Conservation (phyloP, 2,329 filamentous ascomycete genomes). For the Periconia macrospinosa region DNA sequence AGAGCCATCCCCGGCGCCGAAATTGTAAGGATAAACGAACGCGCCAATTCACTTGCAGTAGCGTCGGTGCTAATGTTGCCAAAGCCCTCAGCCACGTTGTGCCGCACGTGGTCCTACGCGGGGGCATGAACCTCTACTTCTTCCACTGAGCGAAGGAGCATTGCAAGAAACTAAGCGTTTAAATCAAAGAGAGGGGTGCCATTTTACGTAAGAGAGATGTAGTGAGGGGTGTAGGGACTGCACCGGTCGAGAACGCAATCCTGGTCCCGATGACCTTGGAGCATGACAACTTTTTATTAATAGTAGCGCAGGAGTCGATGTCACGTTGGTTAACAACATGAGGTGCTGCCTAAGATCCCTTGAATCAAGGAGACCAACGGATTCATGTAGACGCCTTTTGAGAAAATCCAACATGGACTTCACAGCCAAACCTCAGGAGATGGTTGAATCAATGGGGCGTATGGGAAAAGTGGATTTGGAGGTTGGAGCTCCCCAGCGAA, state of each 20-base stretch:
- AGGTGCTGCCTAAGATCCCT: too few relatives aligned
- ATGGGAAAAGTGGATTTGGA: background rate
- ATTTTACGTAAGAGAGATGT: constrained; percentile 1
- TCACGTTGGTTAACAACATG: too few relatives aligned
- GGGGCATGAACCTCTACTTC: constrained; percentile 3
- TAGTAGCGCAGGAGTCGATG: background rate
- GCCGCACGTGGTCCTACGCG: constrained; percentile 2
- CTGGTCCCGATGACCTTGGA: constrained; percentile 1
- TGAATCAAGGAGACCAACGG: too few relatives aligned
- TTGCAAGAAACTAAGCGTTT: background rate
- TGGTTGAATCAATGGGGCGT: background rate
- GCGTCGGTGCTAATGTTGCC: background rate
- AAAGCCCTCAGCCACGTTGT: background rate
- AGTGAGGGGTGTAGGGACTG: background rate
- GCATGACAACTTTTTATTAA: constrained; percentile 1
- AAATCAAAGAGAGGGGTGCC: background rate
- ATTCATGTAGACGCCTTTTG: too few relatives aligned
- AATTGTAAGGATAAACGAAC: background rate
- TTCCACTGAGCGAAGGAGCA: background rate
- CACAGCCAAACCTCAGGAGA: background rate
- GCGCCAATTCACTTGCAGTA: constrained; percentile 1
- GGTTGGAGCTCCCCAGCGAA: constrained; percentile 1
- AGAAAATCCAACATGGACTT: too few relatives aligned
- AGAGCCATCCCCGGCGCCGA: too few relatives aligned
- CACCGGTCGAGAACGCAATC: background rate